Conservation (phyloP, 768 basidiomycete species). For the Rickenella mellea region DNA sequence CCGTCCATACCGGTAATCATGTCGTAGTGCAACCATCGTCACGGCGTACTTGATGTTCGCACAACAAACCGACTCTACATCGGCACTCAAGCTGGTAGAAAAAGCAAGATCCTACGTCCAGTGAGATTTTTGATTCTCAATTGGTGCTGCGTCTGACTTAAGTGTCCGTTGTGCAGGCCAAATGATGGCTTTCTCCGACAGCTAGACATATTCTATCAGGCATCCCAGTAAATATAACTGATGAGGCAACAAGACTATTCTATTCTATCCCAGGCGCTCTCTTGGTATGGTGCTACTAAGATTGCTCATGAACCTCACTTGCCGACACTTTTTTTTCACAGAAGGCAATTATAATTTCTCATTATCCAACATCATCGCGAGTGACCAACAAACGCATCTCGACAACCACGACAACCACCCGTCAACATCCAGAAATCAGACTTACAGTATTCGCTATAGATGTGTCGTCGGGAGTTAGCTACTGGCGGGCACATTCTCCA, state of each 20-base stretch:
- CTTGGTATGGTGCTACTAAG: slow-evolving; percentile 61
- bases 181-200: slow-evolving; percentile 77
- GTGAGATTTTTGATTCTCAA: slow-evolving; percentile 35
- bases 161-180: slow-evolving; percentile 41
- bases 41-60: slow-evolving; percentile 86
- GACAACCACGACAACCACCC: slow-evolving; percentile 55
- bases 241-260: slow-evolving; percentile 71
- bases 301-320: slow-evolving; percentile 2
- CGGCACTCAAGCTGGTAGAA: slow-evolving; percentile 62
- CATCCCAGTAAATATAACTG: slow-evolving; percentile 52
- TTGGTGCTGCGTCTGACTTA: slow-evolving; percentile 2
- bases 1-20: slow-evolving; percentile 24
- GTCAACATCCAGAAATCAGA: slow-evolving; percentile 45
- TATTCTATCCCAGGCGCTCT: slow-evolving; percentile 72
- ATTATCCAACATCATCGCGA: slow-evolving; percentile 77
- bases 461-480: slow-evolving; percentile 85
- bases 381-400: slow-evolving; percentile 54
- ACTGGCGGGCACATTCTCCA: slow-evolving; percentile 91
- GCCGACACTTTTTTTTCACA: slow-evolving; percentile 4
- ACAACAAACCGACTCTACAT: slow-evolving; percentile 40
- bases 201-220: slow-evolving; percentile 69
- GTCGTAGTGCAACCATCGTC: slow-evolving; percentile 77
- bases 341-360: no score
- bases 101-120: slow-evolving; percentile 57
- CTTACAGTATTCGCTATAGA: slow-evolving; percentile 77